Conservation (phyloP, 768 basidiomycete species). For the Phanerochaete sordida region DNA sequence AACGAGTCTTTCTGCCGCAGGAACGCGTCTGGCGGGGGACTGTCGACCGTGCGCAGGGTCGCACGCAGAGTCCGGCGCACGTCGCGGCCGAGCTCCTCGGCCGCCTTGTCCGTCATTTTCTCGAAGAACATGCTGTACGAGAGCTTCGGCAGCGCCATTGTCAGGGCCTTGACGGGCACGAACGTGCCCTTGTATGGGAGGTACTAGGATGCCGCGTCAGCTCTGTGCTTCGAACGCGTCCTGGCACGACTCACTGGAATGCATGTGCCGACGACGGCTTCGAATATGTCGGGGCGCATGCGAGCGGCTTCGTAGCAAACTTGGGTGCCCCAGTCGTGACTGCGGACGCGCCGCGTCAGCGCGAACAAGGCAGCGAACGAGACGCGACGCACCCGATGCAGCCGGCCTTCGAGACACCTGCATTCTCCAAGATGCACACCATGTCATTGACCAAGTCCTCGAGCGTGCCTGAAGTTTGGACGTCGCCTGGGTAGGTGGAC, state of each 20-base stretch:
- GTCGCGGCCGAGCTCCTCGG: conserved; percentile 52
- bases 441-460: conserved; percentile 62
- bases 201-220: conserved; percentile 42
- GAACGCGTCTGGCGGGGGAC: conserved; percentile 54
- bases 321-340: conserved; percentile 76
- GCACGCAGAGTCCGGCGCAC: conserved; percentile 55
- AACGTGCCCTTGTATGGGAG: conserved; percentile 50
- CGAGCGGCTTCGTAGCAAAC: conserved; percentile 69
- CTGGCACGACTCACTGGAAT: conserved; percentile 47
- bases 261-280: conserved; percentile 51
- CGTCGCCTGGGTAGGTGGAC: conserved; percentile 63
- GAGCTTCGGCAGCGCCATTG: conserved; percentile 44
- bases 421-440: conserved; percentile 55
- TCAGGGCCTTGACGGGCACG: conserved; percentile 40
- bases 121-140: conserved; percentile 67
- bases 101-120: conserved; percentile 41
- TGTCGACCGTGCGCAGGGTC: conserved; percentile 47
- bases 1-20: conserved; percentile 47
- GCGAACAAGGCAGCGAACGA: not conserved
- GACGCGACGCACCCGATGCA: conserved; percentile 55
- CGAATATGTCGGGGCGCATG: conserved; percentile 61
- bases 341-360: conserved; percentile 18
- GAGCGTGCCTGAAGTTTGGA: conserved; percentile 54
- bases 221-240: not conserved
- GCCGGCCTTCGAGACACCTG: conserved; percentile 42